Evolutionary conservation across 2,329 filamentous ascomycete genomes (phyloP).

Genomic region (Colletotrichum phormii): DNA sequence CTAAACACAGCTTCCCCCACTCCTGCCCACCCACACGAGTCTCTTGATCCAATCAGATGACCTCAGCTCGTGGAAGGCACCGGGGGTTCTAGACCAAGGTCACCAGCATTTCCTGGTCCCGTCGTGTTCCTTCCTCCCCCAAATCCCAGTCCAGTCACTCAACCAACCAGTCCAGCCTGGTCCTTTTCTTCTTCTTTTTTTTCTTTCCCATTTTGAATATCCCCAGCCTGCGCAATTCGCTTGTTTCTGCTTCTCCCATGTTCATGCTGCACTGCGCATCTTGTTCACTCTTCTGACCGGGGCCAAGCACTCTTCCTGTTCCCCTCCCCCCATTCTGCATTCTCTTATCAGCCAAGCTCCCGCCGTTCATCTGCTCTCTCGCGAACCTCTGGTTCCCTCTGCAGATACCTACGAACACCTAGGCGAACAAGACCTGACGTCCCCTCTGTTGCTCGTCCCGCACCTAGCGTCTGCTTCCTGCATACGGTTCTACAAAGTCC

Average conservation of each 20-base stretch:
- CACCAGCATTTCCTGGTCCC: conserved; percentile 7
- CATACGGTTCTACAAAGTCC: not conserved
- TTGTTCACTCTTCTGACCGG: not conserved
- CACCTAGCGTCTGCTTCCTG: not conserved
- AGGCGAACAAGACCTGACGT: not conserved
- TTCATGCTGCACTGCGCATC: conserved; percentile 5
- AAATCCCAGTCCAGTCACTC: conserved; percentile 1
- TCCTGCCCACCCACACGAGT: not conserved
- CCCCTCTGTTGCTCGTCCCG: not conserved
- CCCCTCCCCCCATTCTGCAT: not conserved
- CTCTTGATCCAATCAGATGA: not conserved
- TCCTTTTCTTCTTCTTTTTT: not conserved
- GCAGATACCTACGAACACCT: not conserved
- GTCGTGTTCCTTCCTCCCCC: conserved; percentile 26
- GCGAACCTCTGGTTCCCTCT: not conserved
- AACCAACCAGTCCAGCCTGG: conserved; percentile 7
- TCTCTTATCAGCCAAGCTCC: conserved; percentile 27
- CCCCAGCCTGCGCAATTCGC: conserved; percentile 5
- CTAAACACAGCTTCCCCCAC: conserved; percentile 13
- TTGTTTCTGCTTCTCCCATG: conserved; percentile 18
- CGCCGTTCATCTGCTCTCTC: not conserved
- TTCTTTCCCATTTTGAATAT: conserved; percentile 23
- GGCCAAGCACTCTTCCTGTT: not conserved
- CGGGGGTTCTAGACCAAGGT: conserved; percentile 25
- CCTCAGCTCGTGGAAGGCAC: not conserved